Percentiles rank a stretch among this genome's conserved stretches.
Evolutionary conservation across 2,329 filamentous ascomycete species (phyloP).

Genomic region (Paramyrothecium roridum): DNA sequence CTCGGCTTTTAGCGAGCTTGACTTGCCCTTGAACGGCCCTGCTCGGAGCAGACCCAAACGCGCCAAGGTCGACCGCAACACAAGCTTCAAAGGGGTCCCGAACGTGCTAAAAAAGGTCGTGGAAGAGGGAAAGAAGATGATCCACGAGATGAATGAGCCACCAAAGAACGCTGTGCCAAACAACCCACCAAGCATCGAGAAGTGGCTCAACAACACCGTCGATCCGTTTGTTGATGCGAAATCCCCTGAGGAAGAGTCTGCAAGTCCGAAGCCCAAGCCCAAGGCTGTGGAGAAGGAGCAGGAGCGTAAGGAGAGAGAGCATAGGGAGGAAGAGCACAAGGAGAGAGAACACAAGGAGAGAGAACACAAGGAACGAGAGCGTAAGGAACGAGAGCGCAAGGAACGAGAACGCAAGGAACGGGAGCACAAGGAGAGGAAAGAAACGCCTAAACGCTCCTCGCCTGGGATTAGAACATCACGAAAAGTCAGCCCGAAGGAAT

Average conservation of each 20-base stretch:
- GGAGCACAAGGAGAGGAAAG: conserved; percentile 7
- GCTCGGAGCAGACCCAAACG: conserved; percentile 37
- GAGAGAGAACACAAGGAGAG: conserved; percentile 10
- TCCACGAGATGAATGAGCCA: conserved; percentile 58
- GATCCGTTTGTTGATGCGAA: conserved; percentile 56
- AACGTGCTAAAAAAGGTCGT: conserved; percentile 60
- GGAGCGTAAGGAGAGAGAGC: neutral
- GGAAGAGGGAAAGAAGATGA: conserved; percentile 62
- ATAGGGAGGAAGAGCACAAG: too few species aligned
- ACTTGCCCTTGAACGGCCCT: conserved; percentile 48
- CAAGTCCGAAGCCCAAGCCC: conserved; percentile 2
- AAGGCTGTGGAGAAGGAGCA: conserved; percentile 9
- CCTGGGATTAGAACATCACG: neutral
- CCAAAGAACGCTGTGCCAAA: conserved; percentile 47
- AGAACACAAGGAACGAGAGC: conserved; percentile 11
- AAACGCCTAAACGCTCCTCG: neutral
- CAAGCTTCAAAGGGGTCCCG: conserved; percentile 58
- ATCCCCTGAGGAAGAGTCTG: neutral
- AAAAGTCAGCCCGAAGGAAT: conserved; percentile 5
- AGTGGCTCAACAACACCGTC: conserved; percentile 60
- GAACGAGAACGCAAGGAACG: conserved; percentile 12
- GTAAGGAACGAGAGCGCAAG: conserved; percentile 12
- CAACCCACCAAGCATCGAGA: conserved; percentile 62
- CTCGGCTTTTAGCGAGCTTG: conserved; percentile 64
- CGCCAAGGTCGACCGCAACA: conserved; percentile 47